Evolutionary conservation across 768 basidiomycete genomes (phyloP).

Genomic region (Serendipita sp.): DNA sequence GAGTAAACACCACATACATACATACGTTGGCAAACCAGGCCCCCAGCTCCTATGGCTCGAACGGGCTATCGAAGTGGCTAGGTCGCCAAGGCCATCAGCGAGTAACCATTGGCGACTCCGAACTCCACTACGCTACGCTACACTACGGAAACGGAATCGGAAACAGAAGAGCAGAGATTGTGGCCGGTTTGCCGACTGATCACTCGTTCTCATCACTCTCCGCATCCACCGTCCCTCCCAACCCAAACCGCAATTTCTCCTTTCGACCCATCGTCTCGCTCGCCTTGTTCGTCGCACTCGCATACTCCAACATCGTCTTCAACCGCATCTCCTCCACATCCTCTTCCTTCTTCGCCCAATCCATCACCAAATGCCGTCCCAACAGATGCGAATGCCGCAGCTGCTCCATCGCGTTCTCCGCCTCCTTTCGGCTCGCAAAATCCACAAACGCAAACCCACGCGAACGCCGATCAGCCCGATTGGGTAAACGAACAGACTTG

Average conservation of each 20-base stretch:
- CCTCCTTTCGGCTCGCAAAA: constrained; percentile 78
- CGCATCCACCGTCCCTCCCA: constrained; percentile 24
- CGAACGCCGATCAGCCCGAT: constrained; percentile 74
- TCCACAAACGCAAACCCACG: constrained; percentile 97
- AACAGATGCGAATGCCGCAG: constrained; percentile 91
- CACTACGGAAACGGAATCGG: no score
- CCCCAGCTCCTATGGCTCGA: no score
- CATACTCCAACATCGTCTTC: constrained; percentile 68
- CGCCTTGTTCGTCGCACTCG: constrained; percentile 38
- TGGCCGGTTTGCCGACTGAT: no score
- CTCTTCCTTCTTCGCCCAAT: constrained; percentile 82
- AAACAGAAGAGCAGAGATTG: no score
- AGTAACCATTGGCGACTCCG: no score
- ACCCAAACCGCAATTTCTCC: constrained; percentile 41
- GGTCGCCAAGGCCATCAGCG: no score
- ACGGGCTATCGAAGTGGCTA: no score
- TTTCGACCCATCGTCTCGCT: constrained; percentile 36
- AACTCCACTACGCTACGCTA: no score
- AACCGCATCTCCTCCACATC: constrained; percentile 61
- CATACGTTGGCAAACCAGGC: no score
- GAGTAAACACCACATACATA: no score
- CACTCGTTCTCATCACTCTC: constrained; percentile 16
- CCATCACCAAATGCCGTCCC: constrained; percentile 83
- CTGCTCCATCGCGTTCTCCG: constrained; percentile 72
- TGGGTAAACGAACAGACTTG: constrained; percentile 87